Evolutionary conservation across 495 filamentous ascomycete genomes (phyloP).

Genomic region (Hypoxylon crocopeplum): DNA sequence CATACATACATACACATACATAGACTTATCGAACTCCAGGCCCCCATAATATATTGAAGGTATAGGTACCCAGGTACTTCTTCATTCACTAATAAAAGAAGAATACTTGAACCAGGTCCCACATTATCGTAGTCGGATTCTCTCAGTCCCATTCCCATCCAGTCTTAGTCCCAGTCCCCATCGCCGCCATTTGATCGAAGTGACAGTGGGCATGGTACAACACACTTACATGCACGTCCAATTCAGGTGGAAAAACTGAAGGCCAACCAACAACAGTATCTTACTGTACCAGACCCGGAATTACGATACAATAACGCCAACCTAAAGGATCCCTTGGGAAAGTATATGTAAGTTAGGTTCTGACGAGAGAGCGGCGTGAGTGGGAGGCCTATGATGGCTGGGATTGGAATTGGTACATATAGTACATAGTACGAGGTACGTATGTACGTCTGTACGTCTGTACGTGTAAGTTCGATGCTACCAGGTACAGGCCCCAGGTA

Average conservation of each 20-base stretch:
- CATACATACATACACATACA: background rate
- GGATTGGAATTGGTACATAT: too few relatives aligned
- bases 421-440: background rate
- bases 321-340: slow-evolving; percentile 28
- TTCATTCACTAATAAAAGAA: background rate
- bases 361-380: slow-evolving; percentile 14
- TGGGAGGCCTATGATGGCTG: background rate
- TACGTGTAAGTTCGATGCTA: too few relatives aligned
- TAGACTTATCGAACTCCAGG: background rate
- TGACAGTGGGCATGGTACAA: slow-evolving; percentile 27
- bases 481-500: too few relatives aligned
- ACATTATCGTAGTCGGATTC: too few relatives aligned
- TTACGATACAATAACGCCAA: slow-evolving; percentile 37
- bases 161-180: background rate
- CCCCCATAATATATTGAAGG: too few relatives aligned
- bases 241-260: slow-evolving; percentile 20
- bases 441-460: too few relatives aligned
- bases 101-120: background rate
- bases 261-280: slow-evolving; percentile 37
- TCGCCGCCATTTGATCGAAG: slow-evolving; percentile 1
- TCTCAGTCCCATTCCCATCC: background rate
- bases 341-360: slow-evolving; percentile 29
- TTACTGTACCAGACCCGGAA: slow-evolving; percentile 39
- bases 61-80: background rate
- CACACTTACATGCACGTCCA: slow-evolving; percentile 27